Evolutionary conservation across 495 filamentous ascomycete species (phyloP).

Genomic region (Sphaerosporella brunnea): DNA sequence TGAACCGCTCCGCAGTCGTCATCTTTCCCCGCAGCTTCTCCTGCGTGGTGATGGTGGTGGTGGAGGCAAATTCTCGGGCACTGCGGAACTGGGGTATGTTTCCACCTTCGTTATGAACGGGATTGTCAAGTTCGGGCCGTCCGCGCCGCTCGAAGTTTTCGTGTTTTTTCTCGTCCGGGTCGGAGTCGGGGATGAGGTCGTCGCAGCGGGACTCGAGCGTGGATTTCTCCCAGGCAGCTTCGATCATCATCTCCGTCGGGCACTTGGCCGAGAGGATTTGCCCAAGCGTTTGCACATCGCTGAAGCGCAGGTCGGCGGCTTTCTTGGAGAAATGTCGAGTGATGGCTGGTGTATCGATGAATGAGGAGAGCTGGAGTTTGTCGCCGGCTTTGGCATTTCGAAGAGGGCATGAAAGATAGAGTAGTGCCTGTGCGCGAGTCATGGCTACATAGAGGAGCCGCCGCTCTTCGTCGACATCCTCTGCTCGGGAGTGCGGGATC

Average conservation of each 20-base stretch:
- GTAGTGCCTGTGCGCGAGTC: conserved; percentile 76
- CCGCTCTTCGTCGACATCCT: conserved; percentile 79
- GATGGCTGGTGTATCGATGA: conserved; percentile 37
- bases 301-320: conserved; percentile 40
- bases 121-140: neutral
- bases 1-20: conserved; percentile 19
- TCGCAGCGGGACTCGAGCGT: conserved; percentile 38
- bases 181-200: conserved; percentile 44
- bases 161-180: conserved; percentile 32
- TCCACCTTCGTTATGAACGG: neutral
- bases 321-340: conserved; percentile 35
- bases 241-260: conserved; percentile 35
- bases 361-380: conserved; percentile 44
- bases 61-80: neutral
- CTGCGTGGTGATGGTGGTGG: conserved; percentile 8
- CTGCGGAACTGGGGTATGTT: conserved; percentile 6
- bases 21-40: conserved; percentile 14
- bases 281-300: conserved; percentile 41
- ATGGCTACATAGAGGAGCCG: conserved; percentile 91
- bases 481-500: conserved; percentile 84
- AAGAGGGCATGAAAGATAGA: conserved; percentile 77
- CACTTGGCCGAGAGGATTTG: conserved; percentile 42
- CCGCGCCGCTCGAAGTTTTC: conserved; percentile 15
- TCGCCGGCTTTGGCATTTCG: conserved; percentile 44
- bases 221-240: conserved; percentile 28